Percentiles rank a stretch among this genome's conserved stretches.
Conservation (phyloP, 2,329 filamentous ascomycete genomes). For the Falciphora oryzae region DNA sequence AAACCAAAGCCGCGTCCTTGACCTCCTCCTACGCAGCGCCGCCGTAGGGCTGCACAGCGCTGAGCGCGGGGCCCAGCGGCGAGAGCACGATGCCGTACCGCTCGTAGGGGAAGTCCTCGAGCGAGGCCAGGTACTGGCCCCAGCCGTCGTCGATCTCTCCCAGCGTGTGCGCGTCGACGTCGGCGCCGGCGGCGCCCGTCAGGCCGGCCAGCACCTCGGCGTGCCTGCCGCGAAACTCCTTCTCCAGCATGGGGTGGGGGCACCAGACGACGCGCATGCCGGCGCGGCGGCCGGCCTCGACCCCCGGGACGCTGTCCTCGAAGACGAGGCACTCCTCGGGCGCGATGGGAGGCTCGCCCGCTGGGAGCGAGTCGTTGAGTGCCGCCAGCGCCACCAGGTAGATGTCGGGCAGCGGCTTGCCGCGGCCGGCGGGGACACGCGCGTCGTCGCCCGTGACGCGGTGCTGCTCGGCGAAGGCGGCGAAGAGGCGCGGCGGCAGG, state of each 20-base stretch:
- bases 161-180: slow-evolving; percentile 44
- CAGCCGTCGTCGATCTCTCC: slow-evolving; percentile 56
- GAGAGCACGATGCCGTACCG: slow-evolving; percentile 47
- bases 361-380: slow-evolving; percentile 66
- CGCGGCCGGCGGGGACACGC: slow-evolving; percentile 70
- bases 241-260: slow-evolving; percentile 72
- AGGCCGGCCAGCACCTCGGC: slow-evolving; percentile 76
- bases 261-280: slow-evolving; percentile 95
- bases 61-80: too few species aligned
- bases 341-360: slow-evolving; percentile 57
- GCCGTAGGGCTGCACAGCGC: too few species aligned
- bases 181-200: slow-evolving; percentile 59
- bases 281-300: slow-evolving; percentile 82
- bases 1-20: slow-evolving; percentile 14
- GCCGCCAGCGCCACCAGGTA: slow-evolving; percentile 80
- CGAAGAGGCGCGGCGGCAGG: slow-evolving; percentile 48
- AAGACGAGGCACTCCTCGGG: slow-evolving; percentile 93
- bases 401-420: slow-evolving; percentile 93
- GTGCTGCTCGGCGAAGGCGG: slow-evolving; percentile 62
- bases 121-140: slow-evolving; percentile 46
- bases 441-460: slow-evolving; percentile 81
- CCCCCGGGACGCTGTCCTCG: slow-evolving; percentile 89
- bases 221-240: slow-evolving; percentile 72
- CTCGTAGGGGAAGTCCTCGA: slow-evolving; percentile 52
- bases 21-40: slow-evolving; percentile 13